Conservation (phyloP, 495 filamentous ascomycete genomes). For the Penicillium salamii region DNA sequence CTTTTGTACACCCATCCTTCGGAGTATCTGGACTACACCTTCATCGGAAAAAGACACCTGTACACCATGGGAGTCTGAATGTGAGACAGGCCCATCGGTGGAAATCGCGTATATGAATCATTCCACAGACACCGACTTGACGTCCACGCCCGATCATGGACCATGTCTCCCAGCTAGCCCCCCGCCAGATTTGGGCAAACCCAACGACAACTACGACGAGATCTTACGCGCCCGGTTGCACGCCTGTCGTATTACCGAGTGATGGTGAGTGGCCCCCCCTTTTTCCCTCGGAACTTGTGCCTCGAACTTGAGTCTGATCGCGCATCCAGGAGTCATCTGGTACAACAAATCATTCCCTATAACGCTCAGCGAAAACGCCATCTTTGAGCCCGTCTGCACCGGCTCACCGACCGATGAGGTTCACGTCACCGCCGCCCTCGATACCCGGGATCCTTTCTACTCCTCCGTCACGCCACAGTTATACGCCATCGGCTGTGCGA, state of each 20-base stretch:
- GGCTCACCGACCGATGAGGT: conserved; percentile 24
- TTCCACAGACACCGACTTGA: conserved; percentile 19
- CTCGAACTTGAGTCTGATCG: background rate
- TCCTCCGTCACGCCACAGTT: conserved; percentile 85
- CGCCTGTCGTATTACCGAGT: conserved; percentile 60
- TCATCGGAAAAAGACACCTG: too few relatives aligned
- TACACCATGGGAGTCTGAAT: conserved; percentile 20
- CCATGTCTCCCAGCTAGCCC: conserved; percentile 34
- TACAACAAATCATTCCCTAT: conserved; percentile 55
- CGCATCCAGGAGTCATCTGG: conserved; percentile 49
- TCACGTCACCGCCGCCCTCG: conserved; percentile 45
- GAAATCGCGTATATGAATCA: conserved; percentile 23
- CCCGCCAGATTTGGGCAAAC: conserved; percentile 54
- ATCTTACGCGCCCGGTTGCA: conserved; percentile 49
- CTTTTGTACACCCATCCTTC: too few relatives aligned
- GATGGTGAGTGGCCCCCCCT: conserved; percentile 32
- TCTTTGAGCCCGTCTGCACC: conserved; percentile 63
- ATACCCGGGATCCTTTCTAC: conserved; percentile 83
- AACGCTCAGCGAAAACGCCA: conserved; percentile 59
- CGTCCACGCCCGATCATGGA: conserved; percentile 33
- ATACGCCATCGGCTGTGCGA: conserved; percentile 87
- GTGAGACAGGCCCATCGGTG: conserved; percentile 6
- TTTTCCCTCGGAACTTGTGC: background rate
- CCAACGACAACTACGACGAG: conserved; percentile 41
- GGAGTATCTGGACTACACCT: too few relatives aligned